Conservation (phyloP, 2,329 filamentous ascomycete genomes). For the Aspergillus alliaceus region DNA sequence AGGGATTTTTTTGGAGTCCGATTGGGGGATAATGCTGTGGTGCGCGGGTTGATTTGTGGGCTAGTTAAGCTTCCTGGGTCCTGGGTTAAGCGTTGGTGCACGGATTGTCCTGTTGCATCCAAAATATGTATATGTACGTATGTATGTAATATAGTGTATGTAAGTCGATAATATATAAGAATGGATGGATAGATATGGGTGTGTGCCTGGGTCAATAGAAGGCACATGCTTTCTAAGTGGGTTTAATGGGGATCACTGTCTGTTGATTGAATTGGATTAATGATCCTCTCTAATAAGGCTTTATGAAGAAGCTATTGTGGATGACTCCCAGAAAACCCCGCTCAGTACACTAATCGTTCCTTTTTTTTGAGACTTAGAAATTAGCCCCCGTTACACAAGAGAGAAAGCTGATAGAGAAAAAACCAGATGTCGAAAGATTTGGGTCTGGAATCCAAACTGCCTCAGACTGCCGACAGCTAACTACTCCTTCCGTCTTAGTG, state of each 20-base stretch:
- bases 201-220: not conserved
- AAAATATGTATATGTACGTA: too few relatives aligned
- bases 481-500: not conserved
- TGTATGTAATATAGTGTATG: too few relatives aligned
- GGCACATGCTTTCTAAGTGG: not conserved
- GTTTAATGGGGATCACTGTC: not conserved
- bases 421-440: not conserved
- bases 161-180: not conserved
- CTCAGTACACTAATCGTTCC: not conserved
- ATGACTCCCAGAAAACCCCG: not conserved
- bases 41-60: not conserved
- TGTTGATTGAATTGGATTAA: not conserved
- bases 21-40: too few relatives aligned
- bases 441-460: not conserved
- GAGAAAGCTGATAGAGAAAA: not conserved
- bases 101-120: not conserved
- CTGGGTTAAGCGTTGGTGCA: not conserved
- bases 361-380: too few relatives aligned
- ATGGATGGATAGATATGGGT: not conserved
- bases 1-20: not conserved
- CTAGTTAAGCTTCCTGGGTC: not conserved
- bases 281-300: not conserved
- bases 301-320: not conserved
- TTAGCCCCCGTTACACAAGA: too few relatives aligned
- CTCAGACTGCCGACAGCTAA: not conserved